Evolutionary conservation across 139 green algal species (phyloP).

Genomic region (Gonium pectorale): DNA sequence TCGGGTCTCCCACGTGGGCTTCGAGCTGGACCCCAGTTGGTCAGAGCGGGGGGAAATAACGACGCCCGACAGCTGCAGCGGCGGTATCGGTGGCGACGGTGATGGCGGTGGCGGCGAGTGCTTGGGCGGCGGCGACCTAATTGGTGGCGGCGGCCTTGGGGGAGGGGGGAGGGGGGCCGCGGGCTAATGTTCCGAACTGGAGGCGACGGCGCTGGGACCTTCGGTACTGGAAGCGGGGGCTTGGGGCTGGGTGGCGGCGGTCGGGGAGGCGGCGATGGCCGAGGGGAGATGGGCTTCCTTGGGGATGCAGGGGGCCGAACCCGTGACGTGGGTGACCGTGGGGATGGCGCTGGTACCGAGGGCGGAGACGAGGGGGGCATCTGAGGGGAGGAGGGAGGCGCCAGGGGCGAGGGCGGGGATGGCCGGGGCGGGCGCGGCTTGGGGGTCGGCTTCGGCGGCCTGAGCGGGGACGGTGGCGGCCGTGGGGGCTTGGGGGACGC

Average conservation of each 20-base stretch:
- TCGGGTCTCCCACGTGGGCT: background rate
- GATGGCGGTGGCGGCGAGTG: background rate
- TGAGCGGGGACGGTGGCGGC: background rate
- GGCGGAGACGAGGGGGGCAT: background rate
- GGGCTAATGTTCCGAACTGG: too few relatives aligned
- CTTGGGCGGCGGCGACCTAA: background rate
- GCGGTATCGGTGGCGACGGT: background rate
- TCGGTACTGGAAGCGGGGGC: background rate
- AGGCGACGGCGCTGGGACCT: too few relatives aligned
- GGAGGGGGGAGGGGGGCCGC: too few relatives aligned
- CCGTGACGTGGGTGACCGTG: background rate
- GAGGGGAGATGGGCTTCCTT: too few relatives aligned
- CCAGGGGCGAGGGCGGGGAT: background rate
- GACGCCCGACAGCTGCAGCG: too few relatives aligned
- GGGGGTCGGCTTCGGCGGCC: background rate
- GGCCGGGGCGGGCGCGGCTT: background rate
- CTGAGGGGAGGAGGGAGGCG: background rate
- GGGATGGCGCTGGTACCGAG: background rate
- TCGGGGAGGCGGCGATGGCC: background rate
- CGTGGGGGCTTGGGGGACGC: too few relatives aligned
- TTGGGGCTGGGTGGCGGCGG: background rate
- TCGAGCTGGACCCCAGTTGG: background rate
- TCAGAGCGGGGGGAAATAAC: background rate
- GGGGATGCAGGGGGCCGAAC: background rate
- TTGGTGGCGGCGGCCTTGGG: background rate